Base-by-base conservation (phyloP, 306 rosid species). In the Pyrus bretschneideri region DNA sequence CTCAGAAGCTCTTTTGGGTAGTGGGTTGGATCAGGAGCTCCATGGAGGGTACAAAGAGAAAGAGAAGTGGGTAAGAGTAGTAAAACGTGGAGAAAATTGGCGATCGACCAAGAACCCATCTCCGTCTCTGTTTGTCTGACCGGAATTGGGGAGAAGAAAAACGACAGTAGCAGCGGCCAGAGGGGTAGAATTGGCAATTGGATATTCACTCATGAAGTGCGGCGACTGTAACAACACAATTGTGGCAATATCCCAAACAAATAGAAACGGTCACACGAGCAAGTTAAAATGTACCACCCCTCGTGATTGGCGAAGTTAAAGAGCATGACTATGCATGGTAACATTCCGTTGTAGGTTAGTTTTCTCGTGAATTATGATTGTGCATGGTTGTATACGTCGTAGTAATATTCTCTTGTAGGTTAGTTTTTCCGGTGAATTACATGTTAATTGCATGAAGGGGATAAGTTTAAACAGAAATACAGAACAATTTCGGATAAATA, bases 1-100 rank as follows among this genome's bases (percentile, higher is more conserved):
- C 59, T 81, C 5, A 83, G 81, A 82, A 89, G 81, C 83, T 80
- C 74, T 75, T 75, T 60, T 19, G 85, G 83, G 38, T 83, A 80
- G 27, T 31, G 62, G 70, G 58, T 6, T 12, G 76, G 77, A 63
- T 63, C 22, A 25, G 65, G 75, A 14, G 77, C 73, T 55, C 66
- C 55, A 17, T 76, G 76, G 66, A 70, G n/a, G 0, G 72, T 19
- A 66, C 21, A 55, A 30, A 64, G 38, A 23, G 55, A 61, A 38
- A 64, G 30, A 27, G 60, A 76, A 76, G 70, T 6, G n/a, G 63
- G 69, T 4, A 72, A 69, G 25, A 82, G 40, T 29, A 78, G 69
- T 80, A 75, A 64, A 31, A 73, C 12, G 19, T 70, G 31, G 2
- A 69, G 52, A 51, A 70, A 63, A 30, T 46, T 55, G 35, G 76